Conservation (phyloP, 2,329 filamentous ascomycete genomes). For the Penicillium sp. region DNA sequence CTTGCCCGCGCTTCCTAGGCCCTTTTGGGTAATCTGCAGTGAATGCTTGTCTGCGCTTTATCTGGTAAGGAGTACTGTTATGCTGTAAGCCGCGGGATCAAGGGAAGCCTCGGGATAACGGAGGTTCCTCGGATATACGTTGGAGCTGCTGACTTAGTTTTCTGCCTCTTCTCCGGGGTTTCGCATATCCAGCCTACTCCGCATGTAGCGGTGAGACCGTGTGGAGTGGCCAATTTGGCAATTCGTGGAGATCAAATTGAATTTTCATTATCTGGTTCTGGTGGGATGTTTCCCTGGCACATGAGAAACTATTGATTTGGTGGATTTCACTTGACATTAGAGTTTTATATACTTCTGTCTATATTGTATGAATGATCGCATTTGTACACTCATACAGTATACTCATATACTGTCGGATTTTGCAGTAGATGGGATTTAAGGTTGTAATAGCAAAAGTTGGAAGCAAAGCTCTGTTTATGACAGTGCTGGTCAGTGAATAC, state of each 20-base stretch:
- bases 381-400: no score
- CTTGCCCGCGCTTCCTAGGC: conserved; percentile 4
- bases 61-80: no score
- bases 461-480: no score
- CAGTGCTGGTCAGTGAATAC: no score
- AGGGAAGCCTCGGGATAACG: not conserved
- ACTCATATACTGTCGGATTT: no score
- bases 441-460: no score
- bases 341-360: no score
- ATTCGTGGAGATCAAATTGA: conserved; percentile 2
- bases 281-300: not conserved
- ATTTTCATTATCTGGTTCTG: not conserved
- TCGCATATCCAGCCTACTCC: conserved; percentile 14
- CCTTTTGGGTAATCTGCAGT: not conserved
- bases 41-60: conserved; percentile 5
- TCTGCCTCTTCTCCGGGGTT: conserved; percentile 15
- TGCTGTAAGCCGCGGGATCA: not conserved
- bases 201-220: conserved; percentile 22
- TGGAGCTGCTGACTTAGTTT: not conserved
- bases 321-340: no score
- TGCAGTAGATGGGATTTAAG: no score
- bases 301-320: not conserved
- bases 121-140: conserved; percentile 2
- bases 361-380: no score
- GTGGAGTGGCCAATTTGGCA: not conserved